Evolutionary conservation across 208 protist genomes (phyloP).

Genomic region (Zelonia costaricensis): DNA sequence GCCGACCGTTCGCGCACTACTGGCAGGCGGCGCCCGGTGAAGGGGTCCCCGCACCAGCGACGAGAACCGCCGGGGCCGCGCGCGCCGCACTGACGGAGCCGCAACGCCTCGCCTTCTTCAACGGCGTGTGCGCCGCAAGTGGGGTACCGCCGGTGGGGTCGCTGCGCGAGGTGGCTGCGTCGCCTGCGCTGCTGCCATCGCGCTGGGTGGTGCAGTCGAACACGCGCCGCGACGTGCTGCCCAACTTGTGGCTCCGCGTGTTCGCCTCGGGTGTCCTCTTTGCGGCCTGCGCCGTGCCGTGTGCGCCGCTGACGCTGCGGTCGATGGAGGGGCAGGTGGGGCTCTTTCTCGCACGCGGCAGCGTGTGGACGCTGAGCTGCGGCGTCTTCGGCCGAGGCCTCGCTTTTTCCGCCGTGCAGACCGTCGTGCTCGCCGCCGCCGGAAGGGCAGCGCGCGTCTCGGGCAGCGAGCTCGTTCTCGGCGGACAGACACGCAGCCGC

Average conservation of each 20-base stretch:
- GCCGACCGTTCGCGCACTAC: slow-evolving; percentile 1
- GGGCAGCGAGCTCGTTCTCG: slow-evolving; percentile 6
- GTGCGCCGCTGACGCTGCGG: slow-evolving; percentile 63
- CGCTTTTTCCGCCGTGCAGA: slow-evolving; percentile 46
- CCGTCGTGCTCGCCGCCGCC: slow-evolving; percentile 8
- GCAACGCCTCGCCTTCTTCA: slow-evolving; percentile 47
- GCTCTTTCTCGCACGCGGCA: slow-evolving; percentile 68
- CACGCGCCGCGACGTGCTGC: slow-evolving; percentile 33
- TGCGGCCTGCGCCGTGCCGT: slow-evolving; percentile 38
- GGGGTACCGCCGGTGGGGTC: slow-evolving; percentile 12
- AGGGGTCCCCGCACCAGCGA: background rate
- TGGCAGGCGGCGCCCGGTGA: slow-evolving; percentile 7
- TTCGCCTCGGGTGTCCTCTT: slow-evolving; percentile 60
- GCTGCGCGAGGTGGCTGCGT: slow-evolving; percentile 26
- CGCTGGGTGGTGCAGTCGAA: slow-evolving; percentile 70
- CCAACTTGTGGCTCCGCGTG: slow-evolving; percentile 46
- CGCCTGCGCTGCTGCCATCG: slow-evolving; percentile 25
- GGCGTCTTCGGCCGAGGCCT: slow-evolving; percentile 49
- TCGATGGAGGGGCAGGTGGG: slow-evolving; percentile 75
- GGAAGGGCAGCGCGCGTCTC: slow-evolving; percentile 4
- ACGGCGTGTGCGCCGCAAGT: slow-evolving; percentile 19
- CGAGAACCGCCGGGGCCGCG: background rate
- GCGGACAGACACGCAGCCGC: slow-evolving; percentile 3
- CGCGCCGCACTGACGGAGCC: slow-evolving; percentile 17
- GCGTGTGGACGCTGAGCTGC: slow-evolving; percentile 70